phyloP scores from a whole-genome alignment of 2,329 filamentous ascomycete species.

The Hymenoscyphus fraxineus region DNA sequence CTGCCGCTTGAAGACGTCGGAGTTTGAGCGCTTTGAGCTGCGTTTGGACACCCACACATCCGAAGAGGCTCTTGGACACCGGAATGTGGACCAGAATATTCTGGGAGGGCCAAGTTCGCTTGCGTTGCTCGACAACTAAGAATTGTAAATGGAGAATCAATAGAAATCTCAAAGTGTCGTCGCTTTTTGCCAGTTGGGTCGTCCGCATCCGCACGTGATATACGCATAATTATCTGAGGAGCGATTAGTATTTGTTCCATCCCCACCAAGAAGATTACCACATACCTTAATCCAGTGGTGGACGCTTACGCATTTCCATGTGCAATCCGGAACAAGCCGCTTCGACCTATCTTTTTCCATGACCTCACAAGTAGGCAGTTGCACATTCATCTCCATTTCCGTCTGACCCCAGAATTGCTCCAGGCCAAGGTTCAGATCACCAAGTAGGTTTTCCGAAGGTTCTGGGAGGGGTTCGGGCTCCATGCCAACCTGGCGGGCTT shows the following conservation, averaged over 20 bases:
- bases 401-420: slow-evolving; percentile 59
- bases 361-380: slow-evolving; percentile 65
- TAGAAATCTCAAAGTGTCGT: slow-evolving; percentile 73
- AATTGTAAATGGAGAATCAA: slow-evolving; percentile 73
- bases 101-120: slow-evolving; percentile 65
- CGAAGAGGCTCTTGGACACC: slow-evolving; percentile 39
- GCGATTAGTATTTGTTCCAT: not conserved
- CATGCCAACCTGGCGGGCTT: slow-evolving; percentile 52
- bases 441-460: slow-evolving; percentile 57
- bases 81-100: slow-evolving; percentile 54
- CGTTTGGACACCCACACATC: slow-evolving; percentile 62
- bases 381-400: slow-evolving; percentile 72
- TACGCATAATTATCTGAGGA: slow-evolving; percentile 64
- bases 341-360: slow-evolving; percentile 61
- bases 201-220: slow-evolving; percentile 63
- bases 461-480: slow-evolving; percentile 31
- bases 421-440: slow-evolving; percentile 52
- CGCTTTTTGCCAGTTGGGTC: slow-evolving; percentile 56
- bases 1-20: slow-evolving; percentile 40
- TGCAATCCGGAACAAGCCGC: slow-evolving; percentile 67
- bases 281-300: slow-evolving; percentile 75
- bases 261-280: slow-evolving; percentile 8
- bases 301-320: slow-evolving; percentile 69
- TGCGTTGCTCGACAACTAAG: slow-evolving; percentile 69
- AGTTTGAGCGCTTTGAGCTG: slow-evolving; percentile 37